phyloP scores from a whole-genome alignment of 2,329 filamentous ascomycete genomes.

The Calycina herbarum region DNA sequence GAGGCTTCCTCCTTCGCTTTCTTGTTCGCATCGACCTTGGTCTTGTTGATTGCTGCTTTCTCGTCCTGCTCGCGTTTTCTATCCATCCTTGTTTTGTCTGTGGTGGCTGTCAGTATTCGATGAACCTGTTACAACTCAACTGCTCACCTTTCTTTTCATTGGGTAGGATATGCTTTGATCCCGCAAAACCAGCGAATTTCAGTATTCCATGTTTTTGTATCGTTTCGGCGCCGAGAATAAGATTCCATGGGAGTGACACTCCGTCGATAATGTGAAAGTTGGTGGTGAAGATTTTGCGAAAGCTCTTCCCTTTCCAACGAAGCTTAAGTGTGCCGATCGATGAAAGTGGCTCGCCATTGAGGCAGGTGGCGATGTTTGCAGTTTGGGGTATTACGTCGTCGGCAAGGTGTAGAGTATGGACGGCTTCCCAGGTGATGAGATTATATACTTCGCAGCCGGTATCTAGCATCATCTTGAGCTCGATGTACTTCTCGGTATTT shows the following conservation, averaged over 20 bases:
- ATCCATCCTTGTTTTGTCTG: not conserved
- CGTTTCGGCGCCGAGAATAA: slow-evolving; percentile 22
- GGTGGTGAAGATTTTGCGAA: slow-evolving; percentile 23
- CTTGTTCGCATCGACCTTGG: slow-evolving; percentile 17
- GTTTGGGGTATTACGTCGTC: slow-evolving; percentile 4
- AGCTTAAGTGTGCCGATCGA: slow-evolving; percentile 21
- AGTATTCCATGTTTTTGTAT: slow-evolving; percentile 18
- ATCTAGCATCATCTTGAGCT: slow-evolving; percentile 23
- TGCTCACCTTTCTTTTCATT: slow-evolving; percentile 20
- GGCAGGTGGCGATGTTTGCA: slow-evolving; percentile 18
- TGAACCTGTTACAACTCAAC: too few relatives aligned
- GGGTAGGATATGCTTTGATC: slow-evolving; percentile 13
- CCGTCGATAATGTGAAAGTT: slow-evolving; percentile 21
- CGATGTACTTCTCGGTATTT: slow-evolving; percentile 9
- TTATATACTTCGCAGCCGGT: slow-evolving; percentile 22
- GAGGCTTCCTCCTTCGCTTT: slow-evolving; percentile 13
- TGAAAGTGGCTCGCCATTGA: slow-evolving; percentile 17
- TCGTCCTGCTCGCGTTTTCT: not conserved
- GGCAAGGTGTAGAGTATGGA: slow-evolving; percentile 11
- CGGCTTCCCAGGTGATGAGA: slow-evolving; percentile 17
- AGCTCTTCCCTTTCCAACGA: slow-evolving; percentile 21
- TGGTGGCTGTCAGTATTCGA: not conserved
- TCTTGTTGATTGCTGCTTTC: slow-evolving; percentile 14
- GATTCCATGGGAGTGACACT: slow-evolving; percentile 19
- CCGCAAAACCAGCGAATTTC: slow-evolving; percentile 21